phyloP scores from a whole-genome alignment of 768 basidiomycete species.

The Phanerochaete carnosa region DNA sequence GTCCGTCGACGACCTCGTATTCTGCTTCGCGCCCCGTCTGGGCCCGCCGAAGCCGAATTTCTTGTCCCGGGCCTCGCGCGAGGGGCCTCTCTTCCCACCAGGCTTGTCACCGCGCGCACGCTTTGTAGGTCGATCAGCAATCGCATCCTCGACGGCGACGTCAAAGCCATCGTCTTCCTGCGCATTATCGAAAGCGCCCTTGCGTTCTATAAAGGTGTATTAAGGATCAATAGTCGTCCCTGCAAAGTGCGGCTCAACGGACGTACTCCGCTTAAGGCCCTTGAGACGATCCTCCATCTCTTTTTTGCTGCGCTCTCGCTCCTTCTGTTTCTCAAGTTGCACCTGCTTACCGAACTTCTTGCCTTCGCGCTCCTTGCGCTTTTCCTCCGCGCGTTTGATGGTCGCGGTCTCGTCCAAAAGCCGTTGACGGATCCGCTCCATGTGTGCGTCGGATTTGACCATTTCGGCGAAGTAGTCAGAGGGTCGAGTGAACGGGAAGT shows the following conservation, averaged over 20 bases:
- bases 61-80: slow-evolving; percentile 62
- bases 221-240: neutral
- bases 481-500: slow-evolving; percentile 87
- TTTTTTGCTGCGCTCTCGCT: slow-evolving; percentile 86
- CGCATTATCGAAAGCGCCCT: slow-evolving; percentile 71
- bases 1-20: slow-evolving; percentile 79
- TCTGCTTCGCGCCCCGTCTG: slow-evolving; percentile 71
- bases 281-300: slow-evolving; percentile 86
- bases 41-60: slow-evolving; percentile 83
- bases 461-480: slow-evolving; percentile 97
- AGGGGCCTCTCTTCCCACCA: slow-evolving; percentile 34
- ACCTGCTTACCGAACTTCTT: slow-evolving; percentile 99
- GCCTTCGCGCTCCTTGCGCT: slow-evolving; percentile 86
- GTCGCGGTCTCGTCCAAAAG: slow-evolving; percentile 83
- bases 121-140: slow-evolving; percentile 70
- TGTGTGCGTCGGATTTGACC: slow-evolving; percentile 96
- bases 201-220: slow-evolving; percentile 58
- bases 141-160: slow-evolving; percentile 86
- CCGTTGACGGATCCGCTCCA: slow-evolving; percentile 92
- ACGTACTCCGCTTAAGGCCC: slow-evolving; percentile 84
- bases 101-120: slow-evolving; percentile 34
- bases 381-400: slow-evolving; percentile 91
- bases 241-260: neutral
- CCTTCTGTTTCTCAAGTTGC: slow-evolving; percentile 90
- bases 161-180: slow-evolving; percentile 74